Percentiles rank a stretch among this genome's conserved stretches.
phyloP scores from a whole-genome alignment of 129 eudicot species.

The carrot (Daucus carota) region DNA sequence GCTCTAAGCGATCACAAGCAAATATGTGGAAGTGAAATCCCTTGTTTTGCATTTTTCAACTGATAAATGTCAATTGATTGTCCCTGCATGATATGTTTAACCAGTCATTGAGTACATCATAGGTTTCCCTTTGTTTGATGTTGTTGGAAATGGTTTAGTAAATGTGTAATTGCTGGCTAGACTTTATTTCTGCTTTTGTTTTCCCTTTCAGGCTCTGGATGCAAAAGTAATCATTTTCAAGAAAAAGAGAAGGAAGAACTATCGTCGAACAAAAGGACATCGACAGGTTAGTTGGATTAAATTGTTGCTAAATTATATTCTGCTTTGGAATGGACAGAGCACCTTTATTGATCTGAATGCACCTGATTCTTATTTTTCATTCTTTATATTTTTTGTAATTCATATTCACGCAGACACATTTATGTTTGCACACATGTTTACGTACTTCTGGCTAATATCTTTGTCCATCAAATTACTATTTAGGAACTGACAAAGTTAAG shows the following conservation, averaged over 20 bases:
- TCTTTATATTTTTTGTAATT: not conserved
- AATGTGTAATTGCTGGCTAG: not conserved
- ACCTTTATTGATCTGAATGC: not conserved
- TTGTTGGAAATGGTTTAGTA: conserved; percentile 1
- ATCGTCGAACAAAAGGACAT: conserved; percentile 85
- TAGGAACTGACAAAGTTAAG: conserved; percentile 84
- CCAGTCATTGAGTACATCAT: not conserved
- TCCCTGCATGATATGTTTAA: not conserved
- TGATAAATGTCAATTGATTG: not conserved
- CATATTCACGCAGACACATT: not conserved
- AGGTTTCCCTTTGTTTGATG: not conserved
- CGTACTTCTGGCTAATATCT: not conserved
- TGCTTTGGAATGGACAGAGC: not conserved
- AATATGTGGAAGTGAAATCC: too few species aligned
- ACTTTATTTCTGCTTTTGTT: conserved; percentile 1
- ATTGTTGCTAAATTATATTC: not conserved
- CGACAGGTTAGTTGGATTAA: conserved; percentile 59
- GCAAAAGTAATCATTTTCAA: conserved; percentile 93
- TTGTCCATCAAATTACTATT: not conserved
- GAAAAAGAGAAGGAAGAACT: conserved; percentile 97
- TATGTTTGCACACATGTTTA: not conserved
- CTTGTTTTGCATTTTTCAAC: not conserved
- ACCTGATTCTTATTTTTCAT: too few species aligned
- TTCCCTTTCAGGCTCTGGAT: conserved; percentile 63
- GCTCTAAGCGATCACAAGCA: too few species aligned